phyloP scores from a whole-genome alignment of 345 rosid species.

The Moricandia moricandioides region DNA sequence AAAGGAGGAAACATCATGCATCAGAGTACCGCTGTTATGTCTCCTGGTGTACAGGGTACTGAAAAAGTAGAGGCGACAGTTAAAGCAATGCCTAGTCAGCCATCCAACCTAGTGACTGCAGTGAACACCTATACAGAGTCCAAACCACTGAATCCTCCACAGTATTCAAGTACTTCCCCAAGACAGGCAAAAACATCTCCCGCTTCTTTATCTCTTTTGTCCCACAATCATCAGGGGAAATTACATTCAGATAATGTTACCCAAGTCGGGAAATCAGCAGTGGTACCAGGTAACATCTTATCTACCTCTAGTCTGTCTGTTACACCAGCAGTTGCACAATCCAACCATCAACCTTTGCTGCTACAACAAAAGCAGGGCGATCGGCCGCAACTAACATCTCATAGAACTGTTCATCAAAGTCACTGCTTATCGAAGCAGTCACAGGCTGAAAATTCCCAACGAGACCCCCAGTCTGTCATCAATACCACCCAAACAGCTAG shows the following conservation, averaged over 20 bases:
- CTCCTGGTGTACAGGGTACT: constrained; percentile 42
- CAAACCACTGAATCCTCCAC: constrained; percentile 51
- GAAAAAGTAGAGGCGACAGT: constrained; percentile 60
- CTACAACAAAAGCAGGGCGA: constrained; percentile 56
- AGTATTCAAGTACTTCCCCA: constrained; percentile 49
- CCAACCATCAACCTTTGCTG: constrained; percentile 41
- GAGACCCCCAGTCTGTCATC: constrained; percentile 44
- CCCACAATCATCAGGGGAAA: constrained; percentile 52
- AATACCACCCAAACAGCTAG: constrained; percentile 38
- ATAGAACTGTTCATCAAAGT: constrained; percentile 55
- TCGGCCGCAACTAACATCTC: constrained; percentile 48
- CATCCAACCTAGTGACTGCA: constrained; percentile 49
- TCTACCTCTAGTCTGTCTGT: constrained; percentile 45
- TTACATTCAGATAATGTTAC: constrained; percentile 58
- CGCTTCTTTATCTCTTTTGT: constrained; percentile 36
- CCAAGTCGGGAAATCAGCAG: constrained; percentile 49
- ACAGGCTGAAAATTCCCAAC: constrained; percentile 46
- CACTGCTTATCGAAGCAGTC: constrained; percentile 45
- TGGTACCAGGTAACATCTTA: constrained; percentile 44
- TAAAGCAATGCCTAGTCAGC: constrained; percentile 59
- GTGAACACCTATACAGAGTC: constrained; percentile 50
- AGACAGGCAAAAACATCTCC: constrained; percentile 52
- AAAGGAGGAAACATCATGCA: constrained; percentile 78
- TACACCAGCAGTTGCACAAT: constrained; percentile 39
- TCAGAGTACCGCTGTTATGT: constrained; percentile 46